Conservation (phyloP, 768 basidiomycete species). For the Cyclocybe cylindracea region DNA sequence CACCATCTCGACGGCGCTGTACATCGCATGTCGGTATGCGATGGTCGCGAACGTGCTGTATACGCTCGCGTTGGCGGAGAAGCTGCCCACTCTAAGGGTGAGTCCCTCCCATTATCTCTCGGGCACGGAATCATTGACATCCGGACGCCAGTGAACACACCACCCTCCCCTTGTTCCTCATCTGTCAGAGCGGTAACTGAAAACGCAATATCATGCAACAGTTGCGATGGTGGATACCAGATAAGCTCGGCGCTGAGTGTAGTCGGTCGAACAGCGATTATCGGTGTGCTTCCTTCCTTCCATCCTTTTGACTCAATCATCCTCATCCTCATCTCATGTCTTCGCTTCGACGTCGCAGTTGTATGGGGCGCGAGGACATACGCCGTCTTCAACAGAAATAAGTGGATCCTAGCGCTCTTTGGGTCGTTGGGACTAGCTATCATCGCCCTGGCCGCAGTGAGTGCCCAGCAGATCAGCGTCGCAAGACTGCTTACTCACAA, state of each 20-base stretch:
- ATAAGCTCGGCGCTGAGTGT: slow-evolving; percentile 13
- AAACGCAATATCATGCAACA: background rate
- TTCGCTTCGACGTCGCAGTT: background rate
- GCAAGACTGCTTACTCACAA: too few species aligned
- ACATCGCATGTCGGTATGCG: slow-evolving; percentile 17
- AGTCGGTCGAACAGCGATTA: slow-evolving; percentile 13
- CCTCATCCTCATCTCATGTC: too few species aligned
- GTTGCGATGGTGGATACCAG: slow-evolving; percentile 14
- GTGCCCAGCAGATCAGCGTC: background rate
- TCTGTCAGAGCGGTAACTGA: background rate
- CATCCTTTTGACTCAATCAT: background rate
- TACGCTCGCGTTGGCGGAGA: slow-evolving; percentile 9
- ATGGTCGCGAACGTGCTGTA: slow-evolving; percentile 13
- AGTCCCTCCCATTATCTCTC: background rate
- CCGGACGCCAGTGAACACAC: background rate
- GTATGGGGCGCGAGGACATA: slow-evolving; percentile 16
- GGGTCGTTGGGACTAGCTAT: slow-evolving; percentile 3
- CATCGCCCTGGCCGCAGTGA: slow-evolving; percentile 8
- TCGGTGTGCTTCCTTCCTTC: background rate
- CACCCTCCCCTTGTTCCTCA: background rate
- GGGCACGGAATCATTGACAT: background rate
- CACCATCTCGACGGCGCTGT: slow-evolving; percentile 11
- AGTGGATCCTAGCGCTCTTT: slow-evolving; percentile 2
- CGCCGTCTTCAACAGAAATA: slow-evolving; percentile 10
- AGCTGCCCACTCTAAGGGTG: slow-evolving; percentile 11